These are phyloP conservation scores for Helenozyma baotianmanensis DNA, from an alignment of 805 yeast species.

Conservation along the genomic window DNA sequence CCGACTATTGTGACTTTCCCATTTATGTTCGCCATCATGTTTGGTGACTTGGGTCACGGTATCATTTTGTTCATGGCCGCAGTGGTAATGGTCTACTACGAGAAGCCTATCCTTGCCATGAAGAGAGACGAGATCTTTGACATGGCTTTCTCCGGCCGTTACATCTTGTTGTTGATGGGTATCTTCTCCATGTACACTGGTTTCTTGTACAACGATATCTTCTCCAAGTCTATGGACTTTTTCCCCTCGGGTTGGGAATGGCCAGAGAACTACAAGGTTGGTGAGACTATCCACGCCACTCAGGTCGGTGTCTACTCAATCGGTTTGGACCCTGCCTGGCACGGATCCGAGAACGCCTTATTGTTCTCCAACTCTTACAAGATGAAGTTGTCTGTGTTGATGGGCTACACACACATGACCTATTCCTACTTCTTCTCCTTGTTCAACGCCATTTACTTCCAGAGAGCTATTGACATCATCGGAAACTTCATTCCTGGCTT, in stretches of 20 bases:
- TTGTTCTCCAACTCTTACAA: conserved; percentile 92
- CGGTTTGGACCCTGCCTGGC: conserved; percentile 96
- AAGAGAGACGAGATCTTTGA: conserved; percentile 91
- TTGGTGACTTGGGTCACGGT: conserved; percentile 98
- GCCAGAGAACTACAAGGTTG: conserved; percentile 70
- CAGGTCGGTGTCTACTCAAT: conserved; percentile 67
- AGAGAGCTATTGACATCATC: conserved; percentile 70
- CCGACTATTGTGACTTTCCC: conserved; percentile 96
- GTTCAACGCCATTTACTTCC: conserved; percentile 68
- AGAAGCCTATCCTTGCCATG: conserved; percentile 60
- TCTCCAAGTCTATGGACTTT: conserved; percentile 84
- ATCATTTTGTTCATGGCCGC: conserved; percentile 76
- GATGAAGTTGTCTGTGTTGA: conserved; percentile 91
- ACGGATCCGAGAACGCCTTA: conserved; percentile 89
- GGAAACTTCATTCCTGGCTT: conserved; percentile 95
- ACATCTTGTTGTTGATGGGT: conserved; percentile 90
- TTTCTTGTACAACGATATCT: conserved; percentile 85
- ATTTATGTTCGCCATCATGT: conserved; percentile 98
- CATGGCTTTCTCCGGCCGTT: conserved; percentile 94
- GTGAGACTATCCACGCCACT: conserved; percentile 65
- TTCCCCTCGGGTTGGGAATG: conserved; percentile 92
- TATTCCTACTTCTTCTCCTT: conserved; percentile 83
- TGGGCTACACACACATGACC: conserved; percentile 95
- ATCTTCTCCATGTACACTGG: conserved; percentile 94
- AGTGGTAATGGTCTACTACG: conserved; percentile 64